Conservation (phyloP, 1,284 basidiomycete species). For the Exsudoporus floridanus region DNA sequence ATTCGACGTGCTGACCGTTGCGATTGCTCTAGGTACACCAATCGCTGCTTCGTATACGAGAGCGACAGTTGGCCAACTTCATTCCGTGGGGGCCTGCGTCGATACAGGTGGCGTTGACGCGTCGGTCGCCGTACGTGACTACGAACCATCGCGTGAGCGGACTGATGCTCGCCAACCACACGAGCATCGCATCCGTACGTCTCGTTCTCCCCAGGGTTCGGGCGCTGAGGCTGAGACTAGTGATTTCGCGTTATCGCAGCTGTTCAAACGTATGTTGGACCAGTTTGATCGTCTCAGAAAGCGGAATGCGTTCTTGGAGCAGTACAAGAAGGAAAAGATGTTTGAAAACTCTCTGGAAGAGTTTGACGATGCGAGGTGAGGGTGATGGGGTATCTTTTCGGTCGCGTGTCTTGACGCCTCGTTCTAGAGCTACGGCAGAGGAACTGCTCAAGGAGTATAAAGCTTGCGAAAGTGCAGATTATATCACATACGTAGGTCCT, state of each 20-base stretch:
- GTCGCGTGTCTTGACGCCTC: background rate
- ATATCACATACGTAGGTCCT: slow-evolving; percentile 72
- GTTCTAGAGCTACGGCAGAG: slow-evolving; percentile 73
- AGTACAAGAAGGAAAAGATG: slow-evolving; percentile 96
- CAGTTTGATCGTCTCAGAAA: slow-evolving; percentile 90
- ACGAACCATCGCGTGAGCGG: slow-evolving; percentile 94
- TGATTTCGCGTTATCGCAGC: slow-evolving; percentile 42
- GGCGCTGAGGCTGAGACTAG: background rate
- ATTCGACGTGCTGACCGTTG: slow-evolving; percentile 7
- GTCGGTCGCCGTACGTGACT: slow-evolving; percentile 85
- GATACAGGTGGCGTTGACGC: slow-evolving; percentile 95
- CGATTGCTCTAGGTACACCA: slow-evolving; percentile 78
- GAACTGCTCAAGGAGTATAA: slow-evolving; percentile 89
- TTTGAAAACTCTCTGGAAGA: slow-evolving; percentile 90
- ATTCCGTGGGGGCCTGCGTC: slow-evolving; percentile 99
- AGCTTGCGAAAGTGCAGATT: slow-evolving; percentile 89
- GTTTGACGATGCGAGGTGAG: slow-evolving; percentile 89
- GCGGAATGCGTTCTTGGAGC: slow-evolving; percentile 94
- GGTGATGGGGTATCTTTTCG: slow-evolving; percentile 1
- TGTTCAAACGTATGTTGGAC: slow-evolving; percentile 95
- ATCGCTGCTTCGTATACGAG: slow-evolving; percentile 93
- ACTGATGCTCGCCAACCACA: slow-evolving; percentile 98
- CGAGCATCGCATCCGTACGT: slow-evolving; percentile 89
- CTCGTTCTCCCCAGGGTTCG: background rate
- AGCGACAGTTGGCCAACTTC: slow-evolving; percentile 95